A percentile compares a stretch with the other conserved stretches of the same genome.
Evolutionary conservation across 441 rosid species (phyloP).

Genomic region (Isatis lusitanica): DNA sequence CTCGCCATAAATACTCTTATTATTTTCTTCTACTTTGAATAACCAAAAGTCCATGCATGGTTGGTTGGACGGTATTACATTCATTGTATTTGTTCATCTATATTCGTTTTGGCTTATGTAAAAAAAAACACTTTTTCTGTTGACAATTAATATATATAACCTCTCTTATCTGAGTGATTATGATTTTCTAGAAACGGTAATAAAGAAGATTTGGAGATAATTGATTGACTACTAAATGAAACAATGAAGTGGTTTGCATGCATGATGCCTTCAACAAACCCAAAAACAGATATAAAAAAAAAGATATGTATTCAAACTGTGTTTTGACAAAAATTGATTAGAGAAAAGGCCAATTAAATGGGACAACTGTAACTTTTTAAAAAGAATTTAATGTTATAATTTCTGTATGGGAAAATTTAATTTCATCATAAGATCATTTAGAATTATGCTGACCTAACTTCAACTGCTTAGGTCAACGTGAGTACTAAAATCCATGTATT

Average conservation of each 20-base stretch:
- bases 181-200: not conserved
- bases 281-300: not conserved
- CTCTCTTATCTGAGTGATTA: not conserved
- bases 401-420: not conserved
- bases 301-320: not conserved
- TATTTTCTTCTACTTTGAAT: not conserved
- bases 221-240: constrained; percentile 5
- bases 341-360: not conserved
- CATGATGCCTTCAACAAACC: constrained; percentile 25
- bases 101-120: not conserved
- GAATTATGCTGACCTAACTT: constrained; percentile 28
- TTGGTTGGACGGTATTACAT: constrained; percentile 28
- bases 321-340: not conserved
- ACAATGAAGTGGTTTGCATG: constrained; percentile 26
- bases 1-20: not conserved
- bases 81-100: constrained; percentile 20
- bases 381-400: not conserved
- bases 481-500: too few species aligned
- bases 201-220: not conserved
- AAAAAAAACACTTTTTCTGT: not conserved
- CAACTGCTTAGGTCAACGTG: constrained; percentile 1
- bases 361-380: not conserved
- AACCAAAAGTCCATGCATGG: constrained; percentile 12
- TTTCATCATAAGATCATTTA: not conserved
- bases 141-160: not conserved